Evolutionary conservation across 2,329 filamentous ascomycete species (phyloP).

Genomic region (Neocatenulostroma microsporum): DNA sequence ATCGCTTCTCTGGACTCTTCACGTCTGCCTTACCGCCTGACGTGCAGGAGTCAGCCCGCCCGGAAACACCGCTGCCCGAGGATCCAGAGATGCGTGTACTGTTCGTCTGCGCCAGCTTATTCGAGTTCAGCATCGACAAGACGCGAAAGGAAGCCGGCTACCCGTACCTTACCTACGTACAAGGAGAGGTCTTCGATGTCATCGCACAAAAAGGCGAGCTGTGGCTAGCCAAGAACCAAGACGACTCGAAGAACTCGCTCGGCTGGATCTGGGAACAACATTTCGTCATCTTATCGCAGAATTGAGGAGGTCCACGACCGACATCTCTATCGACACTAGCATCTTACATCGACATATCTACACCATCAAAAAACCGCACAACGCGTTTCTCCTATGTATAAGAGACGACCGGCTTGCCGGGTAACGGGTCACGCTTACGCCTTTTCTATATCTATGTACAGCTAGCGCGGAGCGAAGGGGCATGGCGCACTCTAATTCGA

Average conservation of each 20-base stretch:
- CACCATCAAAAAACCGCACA: too few species aligned
- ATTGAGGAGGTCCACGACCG: slow-evolving; percentile 4
- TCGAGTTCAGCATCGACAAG: slow-evolving; percentile 94
- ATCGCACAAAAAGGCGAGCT: slow-evolving; percentile 95
- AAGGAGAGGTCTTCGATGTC: slow-evolving; percentile 67
- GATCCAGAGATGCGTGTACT: slow-evolving; percentile 47
- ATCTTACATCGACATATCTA: too few species aligned
- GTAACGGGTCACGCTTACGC: too few species aligned
- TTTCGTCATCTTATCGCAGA: slow-evolving; percentile 48
- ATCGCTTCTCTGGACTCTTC: slow-evolving; percentile 26
- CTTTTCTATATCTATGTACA: too few species aligned
- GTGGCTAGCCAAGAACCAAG: slow-evolving; percentile 96
- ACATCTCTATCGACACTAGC: too few species aligned
- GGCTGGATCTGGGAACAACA: slow-evolving; percentile 99
- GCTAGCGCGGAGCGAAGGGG: too few species aligned
- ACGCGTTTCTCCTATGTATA: too few species aligned
- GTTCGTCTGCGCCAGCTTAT: slow-evolving; percentile 87
- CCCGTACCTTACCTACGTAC: slow-evolving; percentile 90
- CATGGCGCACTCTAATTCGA: too few species aligned
- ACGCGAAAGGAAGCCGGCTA: slow-evolving; percentile 89
- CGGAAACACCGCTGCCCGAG: slow-evolving; percentile 15
- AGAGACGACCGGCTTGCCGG: too few species aligned
- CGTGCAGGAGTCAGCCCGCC: slow-evolving; percentile 4
- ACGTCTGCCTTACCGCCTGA: slow-evolving; percentile 27
- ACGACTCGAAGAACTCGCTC: slow-evolving; percentile 68